Base-by-base conservation (phyloP, 78 protist genomes). In the Chrysochromulina tobinii region DNA sequence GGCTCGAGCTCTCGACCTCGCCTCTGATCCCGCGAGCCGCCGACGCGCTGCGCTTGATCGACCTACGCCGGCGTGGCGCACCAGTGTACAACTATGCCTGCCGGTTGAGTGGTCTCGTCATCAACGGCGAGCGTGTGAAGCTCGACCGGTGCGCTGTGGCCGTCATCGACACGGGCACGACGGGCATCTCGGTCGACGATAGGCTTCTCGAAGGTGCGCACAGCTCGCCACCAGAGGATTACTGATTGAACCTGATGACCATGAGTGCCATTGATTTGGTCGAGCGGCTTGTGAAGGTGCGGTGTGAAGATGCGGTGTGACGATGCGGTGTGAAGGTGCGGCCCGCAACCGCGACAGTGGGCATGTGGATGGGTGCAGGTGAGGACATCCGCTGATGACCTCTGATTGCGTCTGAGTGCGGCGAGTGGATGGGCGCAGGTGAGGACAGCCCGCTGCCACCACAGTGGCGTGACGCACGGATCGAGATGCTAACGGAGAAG, bases 81-180 rank as follows among this genome's bases (percentile, higher is more conserved):
- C 84, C 84, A 0, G 23, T 75, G n/a, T 55, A 5, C 14, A 48
- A 38, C 4, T 75, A 75, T 57, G 84, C 84, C 25, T 7, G 23
- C 15, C 84, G 84, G 12, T 55, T 75, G n/a, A 2, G 4, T 0
- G 14, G 53, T 3, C 25, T 75, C 53, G 18, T 48, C 48, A 57
- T 75, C 21, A 75, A 75, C 57, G 84, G 84, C 58, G 9, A 0
- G 21, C 4, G 9, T 18, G 9, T 75, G 27, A 21, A 1, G 27
- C 53, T 27, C 84, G 84, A 15, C 57, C 3, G 55, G 58, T 57
- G 58, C 12, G 55, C 18, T 7, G 54, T 50, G 11, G 84, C 84
- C 57, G 55, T 75, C 38, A 27, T 48, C n/a, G 84, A 75, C 84
- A 75, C 27, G 21, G 84, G 84, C 58, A 75, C 84, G n/a, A 75